phyloP scores from a whole-genome alignment of 1,284 basidiomycete genomes.

The Ustilago vetiveriae region DNA sequence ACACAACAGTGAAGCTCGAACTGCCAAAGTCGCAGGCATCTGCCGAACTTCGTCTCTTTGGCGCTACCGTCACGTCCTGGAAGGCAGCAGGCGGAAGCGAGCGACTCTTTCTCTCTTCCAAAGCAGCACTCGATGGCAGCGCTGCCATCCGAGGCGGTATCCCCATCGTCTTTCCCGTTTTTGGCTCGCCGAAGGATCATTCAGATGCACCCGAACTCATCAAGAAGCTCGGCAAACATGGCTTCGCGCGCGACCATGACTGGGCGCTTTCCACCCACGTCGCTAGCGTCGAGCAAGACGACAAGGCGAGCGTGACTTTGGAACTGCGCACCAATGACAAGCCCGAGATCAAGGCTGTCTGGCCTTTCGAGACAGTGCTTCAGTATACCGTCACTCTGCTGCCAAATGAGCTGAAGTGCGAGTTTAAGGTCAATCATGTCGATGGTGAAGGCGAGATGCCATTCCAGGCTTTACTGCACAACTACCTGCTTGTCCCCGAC shows the following conservation, averaged over 20 bases:
- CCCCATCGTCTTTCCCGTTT: conserved; percentile 61
- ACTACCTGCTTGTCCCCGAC: conserved; percentile 62
- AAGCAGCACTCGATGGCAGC: conserved; percentile 50
- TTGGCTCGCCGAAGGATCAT: conserved; percentile 51
- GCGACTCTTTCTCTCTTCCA: conserved; percentile 52
- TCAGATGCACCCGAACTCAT: conserved; percentile 35
- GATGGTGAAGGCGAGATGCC: conserved; percentile 47
- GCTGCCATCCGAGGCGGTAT: conserved; percentile 58
- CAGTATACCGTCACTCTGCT: conserved; percentile 48
- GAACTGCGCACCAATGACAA: conserved; percentile 37
- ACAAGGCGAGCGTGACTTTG: conserved; percentile 41
- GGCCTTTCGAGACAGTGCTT: conserved; percentile 39
- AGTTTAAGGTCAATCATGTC: conserved; percentile 59
- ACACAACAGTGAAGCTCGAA: conserved; percentile 29
- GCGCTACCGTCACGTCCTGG: conserved; percentile 61
- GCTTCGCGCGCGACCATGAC: conserved; percentile 49
- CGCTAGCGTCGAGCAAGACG: conserved; percentile 26
- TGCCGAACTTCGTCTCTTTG: conserved; percentile 51
- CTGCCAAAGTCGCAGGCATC: conserved; percentile 43
- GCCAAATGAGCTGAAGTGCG: conserved; percentile 50
- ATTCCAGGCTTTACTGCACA: conserved; percentile 69
- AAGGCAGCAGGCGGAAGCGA: conserved; percentile 52
- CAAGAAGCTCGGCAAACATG: conserved; percentile 51
- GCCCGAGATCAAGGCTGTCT: conserved; percentile 32
- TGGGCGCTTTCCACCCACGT: conserved; percentile 41